Conservation (phyloP, 179 eudicot species). For the Camellia oleifera region DNA sequence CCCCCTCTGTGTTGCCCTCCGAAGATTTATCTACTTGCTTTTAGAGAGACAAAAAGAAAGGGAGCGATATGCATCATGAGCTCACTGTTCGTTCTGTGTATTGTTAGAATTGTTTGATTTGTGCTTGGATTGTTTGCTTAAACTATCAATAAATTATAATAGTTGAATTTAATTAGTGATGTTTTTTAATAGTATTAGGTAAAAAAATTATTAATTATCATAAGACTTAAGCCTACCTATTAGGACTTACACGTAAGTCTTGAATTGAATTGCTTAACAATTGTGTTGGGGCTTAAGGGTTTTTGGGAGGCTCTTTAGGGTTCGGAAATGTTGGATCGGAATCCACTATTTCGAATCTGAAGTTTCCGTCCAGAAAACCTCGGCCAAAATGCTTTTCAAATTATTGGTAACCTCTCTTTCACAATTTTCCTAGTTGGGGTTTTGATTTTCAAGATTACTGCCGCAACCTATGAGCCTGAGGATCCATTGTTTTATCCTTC, state of each 20-base stretch:
- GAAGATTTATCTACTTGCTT: too few relatives aligned
- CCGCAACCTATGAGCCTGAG: constrained; percentile 82
- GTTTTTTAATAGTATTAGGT: too few relatives aligned
- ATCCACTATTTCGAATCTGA: constrained; percentile 42
- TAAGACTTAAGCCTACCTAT: too few relatives aligned
- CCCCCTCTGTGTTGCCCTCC: too few relatives aligned
- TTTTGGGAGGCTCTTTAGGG: neutral
- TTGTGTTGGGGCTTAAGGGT: neutral
- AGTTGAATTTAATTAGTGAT: too few relatives aligned
- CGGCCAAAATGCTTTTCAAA: constrained; percentile 77
- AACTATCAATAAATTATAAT: too few relatives aligned
- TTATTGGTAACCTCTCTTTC: constrained; percentile 81
- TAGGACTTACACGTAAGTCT: too few relatives aligned
- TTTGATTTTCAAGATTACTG: constrained; percentile 78
- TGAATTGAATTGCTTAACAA: neutral
- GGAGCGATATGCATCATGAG: neutral
- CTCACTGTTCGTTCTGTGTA: neutral
- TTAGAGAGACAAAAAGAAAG: neutral
- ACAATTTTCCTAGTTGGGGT: constrained; percentile 75
- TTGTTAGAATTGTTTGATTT: constrained; percentile 3
- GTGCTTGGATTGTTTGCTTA: constrained; percentile 6
- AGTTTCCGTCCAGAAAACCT: constrained; percentile 73
- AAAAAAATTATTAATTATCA: too few relatives aligned
- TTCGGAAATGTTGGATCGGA: constrained; percentile 61
- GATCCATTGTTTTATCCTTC: constrained; percentile 88